Base-by-base conservation (phyloP, 1,284 basidiomycete species). In the Microbotryum violaceum region DNA sequence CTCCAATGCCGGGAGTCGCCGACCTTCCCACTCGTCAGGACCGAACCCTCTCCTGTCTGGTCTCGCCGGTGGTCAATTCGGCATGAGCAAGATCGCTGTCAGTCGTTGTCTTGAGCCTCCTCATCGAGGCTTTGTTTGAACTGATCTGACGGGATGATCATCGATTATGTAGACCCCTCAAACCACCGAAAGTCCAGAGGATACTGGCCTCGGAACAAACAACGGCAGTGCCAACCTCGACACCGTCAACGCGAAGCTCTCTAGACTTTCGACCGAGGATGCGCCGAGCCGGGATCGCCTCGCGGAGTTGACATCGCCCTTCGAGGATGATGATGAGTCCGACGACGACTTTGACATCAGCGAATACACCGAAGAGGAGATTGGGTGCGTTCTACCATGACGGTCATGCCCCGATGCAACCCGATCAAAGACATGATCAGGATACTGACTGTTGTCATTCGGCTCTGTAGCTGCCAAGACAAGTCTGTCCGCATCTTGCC, bases 401-500 rank as follows among this genome's bases (percentile, higher is more conserved):
- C 16, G 5, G 37, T 16, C 37, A 42, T 18, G 37, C 9, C 37
- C 16, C 12, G 3, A 16, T 4, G 16, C 6, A 16, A 16, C 0
- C 37, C 14, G 37, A 42, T 42, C 16, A 14, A 4, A 37, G 8
- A 14, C 33, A 14, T 37, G 33, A 37, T 10, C 31, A 2, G 27
- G 3, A 21, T 4, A 9, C 52, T 48, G 18, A 45, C 46, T 44
- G 14, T 42, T 20, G 16, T 18, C 37, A 2, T 27, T 18, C 27
- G n/a, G 6, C 18, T 0, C 49, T 21, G 14, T 42, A 63, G 63
- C 27, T 67, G 63, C 57, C 57, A 57, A 53, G 63, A 74, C 63
- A 66, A 66, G 44, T 67, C 65, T 8, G 86, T 88, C 44, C 80
- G 80, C 60, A 88, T 88, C 70, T 79, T 89, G 2, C 87, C 87